Percentiles rank a stretch among this genome's conserved stretches.
phyloP scores from a whole-genome alignment of 2,329 filamentous ascomycete genomes.

The Ceratocystis cacaofunesta region DNA sequence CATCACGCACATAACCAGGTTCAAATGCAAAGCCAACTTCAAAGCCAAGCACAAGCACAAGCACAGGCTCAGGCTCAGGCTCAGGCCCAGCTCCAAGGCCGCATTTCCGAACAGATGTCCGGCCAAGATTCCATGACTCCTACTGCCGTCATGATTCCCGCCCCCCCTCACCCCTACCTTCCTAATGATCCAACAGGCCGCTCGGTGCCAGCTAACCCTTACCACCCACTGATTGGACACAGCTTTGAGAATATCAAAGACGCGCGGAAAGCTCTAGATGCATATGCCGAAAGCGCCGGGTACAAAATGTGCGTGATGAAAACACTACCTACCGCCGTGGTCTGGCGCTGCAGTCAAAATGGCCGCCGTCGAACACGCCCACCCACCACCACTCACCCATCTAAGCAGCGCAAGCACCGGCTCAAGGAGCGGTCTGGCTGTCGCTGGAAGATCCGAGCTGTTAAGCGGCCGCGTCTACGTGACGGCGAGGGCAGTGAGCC shows the following conservation, averaged over 20 bases:
- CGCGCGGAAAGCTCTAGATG: conserved; percentile 13
- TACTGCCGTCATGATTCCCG: conserved; percentile 9
- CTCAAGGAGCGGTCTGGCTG: conserved; percentile 16
- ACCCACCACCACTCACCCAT: conserved; percentile 8
- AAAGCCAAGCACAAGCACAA: conserved; percentile 1
- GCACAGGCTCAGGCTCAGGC: not conserved
- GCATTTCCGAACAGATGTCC: not conserved
- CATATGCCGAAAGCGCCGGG: conserved; percentile 14
- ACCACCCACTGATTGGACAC: conserved; percentile 16
- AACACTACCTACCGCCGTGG: conserved; percentile 15
- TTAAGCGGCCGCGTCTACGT: conserved; percentile 13
- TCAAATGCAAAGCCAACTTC: conserved; percentile 3
- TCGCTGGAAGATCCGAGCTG: conserved; percentile 16
- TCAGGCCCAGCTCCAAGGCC: not conserved
- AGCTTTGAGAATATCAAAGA: conserved; percentile 14
- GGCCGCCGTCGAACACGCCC: conserved; percentile 11
- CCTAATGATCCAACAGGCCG: conserved; percentile 16
- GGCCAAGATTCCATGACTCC: not conserved
- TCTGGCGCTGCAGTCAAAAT: conserved; percentile 16
- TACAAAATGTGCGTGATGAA: conserved; percentile 17
- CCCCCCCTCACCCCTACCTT: conserved; percentile 14
- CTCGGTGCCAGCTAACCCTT: conserved; percentile 15
- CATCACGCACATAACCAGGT: conserved; percentile 5
- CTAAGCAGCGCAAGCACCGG: conserved; percentile 15
- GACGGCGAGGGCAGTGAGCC: conserved; percentile 19